phyloP scores from a whole-genome alignment of 164 flowering plant species.

The Tinospora cordifolia region DNA sequence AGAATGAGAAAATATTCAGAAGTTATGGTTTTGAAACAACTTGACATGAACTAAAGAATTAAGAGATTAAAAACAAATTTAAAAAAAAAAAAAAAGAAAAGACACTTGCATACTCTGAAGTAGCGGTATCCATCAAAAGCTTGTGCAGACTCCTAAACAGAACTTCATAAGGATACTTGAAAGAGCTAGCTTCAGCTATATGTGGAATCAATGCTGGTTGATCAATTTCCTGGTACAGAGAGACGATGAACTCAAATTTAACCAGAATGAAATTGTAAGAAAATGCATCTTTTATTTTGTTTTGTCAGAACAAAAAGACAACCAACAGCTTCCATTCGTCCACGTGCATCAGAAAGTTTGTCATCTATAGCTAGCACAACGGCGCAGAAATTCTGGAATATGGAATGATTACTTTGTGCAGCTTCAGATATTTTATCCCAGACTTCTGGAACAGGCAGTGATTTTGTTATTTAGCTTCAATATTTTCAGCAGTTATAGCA shows the following conservation, averaged over 20 bases:
- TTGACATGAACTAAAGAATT: conserved; percentile 10
- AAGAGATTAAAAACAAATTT: no score
- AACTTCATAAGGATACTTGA: conserved; percentile 92
- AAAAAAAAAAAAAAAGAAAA: no score
- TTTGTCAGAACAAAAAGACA: background rate
- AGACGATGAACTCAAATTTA: background rate
- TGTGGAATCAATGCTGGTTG: conserved; percentile 97
- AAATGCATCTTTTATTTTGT: background rate
- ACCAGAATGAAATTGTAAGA: background rate
- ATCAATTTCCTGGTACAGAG: conserved; percentile 69
- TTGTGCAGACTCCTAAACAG: conserved; percentile 96
- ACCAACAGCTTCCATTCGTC: background rate
- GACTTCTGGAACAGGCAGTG: background rate
- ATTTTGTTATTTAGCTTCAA: background rate
- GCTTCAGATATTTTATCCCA: background rate
- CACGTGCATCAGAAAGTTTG: background rate
- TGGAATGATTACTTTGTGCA: background rate
- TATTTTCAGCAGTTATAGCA: no score
- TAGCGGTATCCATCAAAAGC: conserved; percentile 96
- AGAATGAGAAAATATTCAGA: conserved; percentile 11
- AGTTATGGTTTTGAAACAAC: background rate
- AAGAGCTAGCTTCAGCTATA: conserved; percentile 94
- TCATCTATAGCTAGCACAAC: background rate
- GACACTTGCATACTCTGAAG: conserved; percentile 69
- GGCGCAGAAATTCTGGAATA: background rate